Evolutionary conservation across 2,329 filamentous ascomycete species (phyloP).

Genomic region (Leptosphaerulina australis): DNA sequence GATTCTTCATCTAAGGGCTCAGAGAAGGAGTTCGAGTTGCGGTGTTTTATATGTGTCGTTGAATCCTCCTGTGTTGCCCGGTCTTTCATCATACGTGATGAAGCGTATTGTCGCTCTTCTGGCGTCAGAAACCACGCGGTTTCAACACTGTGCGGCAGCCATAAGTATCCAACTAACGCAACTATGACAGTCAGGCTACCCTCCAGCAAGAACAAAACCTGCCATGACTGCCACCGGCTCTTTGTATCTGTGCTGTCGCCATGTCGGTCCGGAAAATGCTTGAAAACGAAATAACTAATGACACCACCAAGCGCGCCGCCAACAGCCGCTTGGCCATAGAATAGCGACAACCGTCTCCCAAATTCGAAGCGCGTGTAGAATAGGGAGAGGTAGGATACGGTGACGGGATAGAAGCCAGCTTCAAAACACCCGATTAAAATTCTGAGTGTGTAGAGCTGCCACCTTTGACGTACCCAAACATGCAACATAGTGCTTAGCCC

Average conservation of each 20-base stretch:
- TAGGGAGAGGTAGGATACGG: conserved; percentile 63
- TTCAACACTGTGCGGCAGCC: conserved; percentile 57
- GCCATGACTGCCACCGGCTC: conserved; percentile 55
- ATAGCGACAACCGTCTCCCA: conserved; percentile 59
- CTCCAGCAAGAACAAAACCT: conserved; percentile 59
- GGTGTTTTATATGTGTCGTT: conserved; percentile 7
- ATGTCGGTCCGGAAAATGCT: conserved; percentile 42
- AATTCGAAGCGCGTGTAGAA: conserved; percentile 66
- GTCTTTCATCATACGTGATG: conserved; percentile 53
- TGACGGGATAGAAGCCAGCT: conserved; percentile 65
- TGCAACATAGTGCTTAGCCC: conserved; percentile 57
- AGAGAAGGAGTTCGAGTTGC: conserved; percentile 22
- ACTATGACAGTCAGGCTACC: conserved; percentile 55
- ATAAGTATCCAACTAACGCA: conserved; percentile 56
- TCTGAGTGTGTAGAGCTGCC: conserved; percentile 56
- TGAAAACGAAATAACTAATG: conserved; percentile 59
- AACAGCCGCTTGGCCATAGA: conserved; percentile 64
- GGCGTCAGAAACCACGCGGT: conserved; percentile 59
- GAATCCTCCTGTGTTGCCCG: conserved; percentile 36
- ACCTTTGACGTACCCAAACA: conserved; percentile 53
- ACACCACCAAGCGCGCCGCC: conserved; percentile 63
- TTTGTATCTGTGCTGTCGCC: conserved; percentile 11
- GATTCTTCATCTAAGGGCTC: conserved; percentile 41
- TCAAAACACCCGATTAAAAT: conserved; percentile 57
- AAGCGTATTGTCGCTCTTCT: conserved; percentile 55